Evolutionary conservation across 345 rosid species (phyloP), one percentile per base, ranked within the genome.

Genomic region (Sisymbrium irio): DNA sequence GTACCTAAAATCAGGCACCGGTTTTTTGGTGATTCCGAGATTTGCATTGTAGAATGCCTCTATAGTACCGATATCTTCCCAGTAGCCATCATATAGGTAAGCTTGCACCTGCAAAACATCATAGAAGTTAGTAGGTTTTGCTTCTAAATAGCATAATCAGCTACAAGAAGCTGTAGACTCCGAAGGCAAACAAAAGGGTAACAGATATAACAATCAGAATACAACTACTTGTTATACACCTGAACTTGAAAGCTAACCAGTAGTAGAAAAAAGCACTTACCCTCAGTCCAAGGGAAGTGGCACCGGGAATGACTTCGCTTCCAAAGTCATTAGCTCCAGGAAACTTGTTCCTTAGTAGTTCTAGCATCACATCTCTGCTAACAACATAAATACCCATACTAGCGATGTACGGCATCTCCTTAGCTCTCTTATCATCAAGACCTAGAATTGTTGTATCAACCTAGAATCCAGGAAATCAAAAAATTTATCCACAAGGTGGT

Each of bases 301-400:
- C 98, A 72, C 98, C 96, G 11, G 98, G 98, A 81, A 94, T 94
- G 57, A 94, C 88, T 83, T 94, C 98, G 63, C 98, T 94, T 67
- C 98, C 98, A 70, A 94, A 91, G 85, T 94, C 98, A 77, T 94
- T 94, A 77, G 98, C 97, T 71, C 91, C 94, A 14, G 98, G 98
- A 69, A 94, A 94, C 87, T 76, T 85, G n/a, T 94, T 87, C 45
- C 87, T 73, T 4, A 94, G 90, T 51, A 94, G 85, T 36, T 91
- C 82, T 9, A 94, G 55, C 98, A 91, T 94, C 46, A 85, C 98
- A 75, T 94, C 67, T 85, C 88, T 94, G 77, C 97, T 91, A 51
- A 91, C 88, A 39, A 94, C 97, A 77, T 94, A 94, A 49, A 94
- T 94, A n/a, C 98, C 97, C 98, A 94, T 94, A 67, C 98, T 94